Evolutionary conservation across 331 rosid genomes (phyloP).

Genomic region (Ulmus americana): DNA sequence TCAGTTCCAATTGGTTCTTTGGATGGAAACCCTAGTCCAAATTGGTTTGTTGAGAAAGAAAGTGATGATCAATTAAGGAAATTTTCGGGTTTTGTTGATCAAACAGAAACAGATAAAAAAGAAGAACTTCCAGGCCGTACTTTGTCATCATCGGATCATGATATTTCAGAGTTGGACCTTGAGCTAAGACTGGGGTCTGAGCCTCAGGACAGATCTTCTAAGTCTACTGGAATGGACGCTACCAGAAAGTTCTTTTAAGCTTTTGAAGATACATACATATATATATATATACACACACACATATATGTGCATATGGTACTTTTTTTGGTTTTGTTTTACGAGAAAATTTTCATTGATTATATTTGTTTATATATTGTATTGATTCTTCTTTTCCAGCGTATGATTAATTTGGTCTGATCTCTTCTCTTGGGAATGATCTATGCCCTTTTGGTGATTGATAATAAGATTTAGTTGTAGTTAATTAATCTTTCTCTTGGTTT

Average conservation of each 20-base stretch:
- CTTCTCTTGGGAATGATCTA: too few relatives aligned
- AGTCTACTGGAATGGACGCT: constrained; percentile 10
- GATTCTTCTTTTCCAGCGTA: neutral
- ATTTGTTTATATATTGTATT: neutral
- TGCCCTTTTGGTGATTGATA: too few relatives aligned
- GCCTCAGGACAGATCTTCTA: constrained; percentile 34
- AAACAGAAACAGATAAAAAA: neutral
- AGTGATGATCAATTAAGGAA: constrained; percentile 5
- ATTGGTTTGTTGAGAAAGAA: constrained; percentile 21
- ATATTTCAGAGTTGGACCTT: constrained; percentile 45
- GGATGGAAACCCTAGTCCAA: constrained; percentile 14
- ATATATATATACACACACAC: neutral
- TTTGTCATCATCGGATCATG: neutral
- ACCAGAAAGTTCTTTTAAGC: constrained; percentile 58
- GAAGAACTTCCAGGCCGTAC: too few relatives aligned
- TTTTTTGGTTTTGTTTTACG: neutral
- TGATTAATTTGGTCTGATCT: neutral
- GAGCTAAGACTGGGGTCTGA: constrained; percentile 67
- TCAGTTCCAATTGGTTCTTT: constrained; percentile 6
- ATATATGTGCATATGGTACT: constrained; percentile 1
- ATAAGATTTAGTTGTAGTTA: too few relatives aligned
- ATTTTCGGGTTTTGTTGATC: neutral
- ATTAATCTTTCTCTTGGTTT: too few relatives aligned
- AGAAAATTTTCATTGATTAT: neutral
- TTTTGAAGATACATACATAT: constrained; percentile 1